These are phyloP conservation scores for Sporisorium scitamineum DNA, from an alignment of 1,284 basidiomycete species.

Conservation along the genomic window DNA sequence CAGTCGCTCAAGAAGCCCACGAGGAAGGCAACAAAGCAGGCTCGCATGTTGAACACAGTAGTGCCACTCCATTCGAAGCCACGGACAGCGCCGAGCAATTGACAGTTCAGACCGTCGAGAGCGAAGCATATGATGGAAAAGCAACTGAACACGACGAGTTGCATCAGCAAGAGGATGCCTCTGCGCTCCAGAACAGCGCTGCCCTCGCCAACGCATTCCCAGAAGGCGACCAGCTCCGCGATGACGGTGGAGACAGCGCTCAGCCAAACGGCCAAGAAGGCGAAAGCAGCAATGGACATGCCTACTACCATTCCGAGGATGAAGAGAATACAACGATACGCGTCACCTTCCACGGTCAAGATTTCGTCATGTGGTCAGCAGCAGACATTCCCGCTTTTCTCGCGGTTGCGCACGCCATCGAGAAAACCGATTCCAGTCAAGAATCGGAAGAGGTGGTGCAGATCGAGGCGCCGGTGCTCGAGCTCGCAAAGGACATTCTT, in stretches of 20 bases:
- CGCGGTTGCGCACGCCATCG: not conserved
- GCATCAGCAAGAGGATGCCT: not conserved
- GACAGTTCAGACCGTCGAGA: not conserved
- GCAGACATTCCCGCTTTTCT: conserved; percentile 37
- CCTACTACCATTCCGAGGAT: conserved; percentile 15
- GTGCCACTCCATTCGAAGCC: not conserved
- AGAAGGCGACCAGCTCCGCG: conserved; percentile 19
- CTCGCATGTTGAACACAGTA: not conserved
- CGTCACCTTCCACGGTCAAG: conserved; percentile 63
- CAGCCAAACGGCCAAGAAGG: conserved; percentile 1
- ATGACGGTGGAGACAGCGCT: conserved; percentile 6
- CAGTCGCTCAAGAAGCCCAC: not conserved
- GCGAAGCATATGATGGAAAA: not conserved
- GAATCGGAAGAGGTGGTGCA: conserved; percentile 22
- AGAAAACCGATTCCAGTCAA: not conserved
- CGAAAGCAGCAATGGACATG: conserved; percentile 8
- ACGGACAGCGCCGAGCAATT: not conserved
- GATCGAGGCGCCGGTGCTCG: conserved; percentile 56
- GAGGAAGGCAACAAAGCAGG: not conserved
- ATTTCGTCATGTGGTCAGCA: conserved; percentile 59
- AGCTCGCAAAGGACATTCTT: conserved; percentile 46
- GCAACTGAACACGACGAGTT: conserved; percentile 16
- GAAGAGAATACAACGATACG: conserved; percentile 35
- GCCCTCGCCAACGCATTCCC: not conserved
- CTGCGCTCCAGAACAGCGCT: not conserved